phyloP scores from a whole-genome alignment of 768 basidiomycete genomes.

The Suillus ampliporus region DNA sequence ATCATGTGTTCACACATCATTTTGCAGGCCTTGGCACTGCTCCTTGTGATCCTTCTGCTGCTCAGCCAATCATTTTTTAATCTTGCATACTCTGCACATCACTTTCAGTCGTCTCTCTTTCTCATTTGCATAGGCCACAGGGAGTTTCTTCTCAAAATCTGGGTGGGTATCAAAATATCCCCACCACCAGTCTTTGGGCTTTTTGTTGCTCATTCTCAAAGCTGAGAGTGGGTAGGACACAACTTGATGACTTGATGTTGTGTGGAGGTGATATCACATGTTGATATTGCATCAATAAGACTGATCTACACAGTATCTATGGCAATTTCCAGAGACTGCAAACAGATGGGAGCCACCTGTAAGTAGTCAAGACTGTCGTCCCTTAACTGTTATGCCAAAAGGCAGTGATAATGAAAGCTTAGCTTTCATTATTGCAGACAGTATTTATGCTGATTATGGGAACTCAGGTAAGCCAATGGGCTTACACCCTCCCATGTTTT shows the following conservation, averaged over 20 bases:
- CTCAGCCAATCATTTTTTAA: not conserved
- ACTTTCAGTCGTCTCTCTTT: conserved; percentile 7
- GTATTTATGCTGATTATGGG: no score
- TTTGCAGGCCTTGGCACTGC: not conserved
- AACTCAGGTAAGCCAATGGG: no score
- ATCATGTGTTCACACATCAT: conserved; percentile 3
- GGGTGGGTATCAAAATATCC: conserved; percentile 11
- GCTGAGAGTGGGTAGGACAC: not conserved
- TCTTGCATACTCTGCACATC: conserved; percentile 5
- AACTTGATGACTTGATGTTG: not conserved
- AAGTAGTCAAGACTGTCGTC: no score
- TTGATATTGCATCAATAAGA: not conserved
- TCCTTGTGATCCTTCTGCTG: conserved; percentile 4
- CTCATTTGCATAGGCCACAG: conserved; percentile 8
- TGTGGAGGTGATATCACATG: not conserved
- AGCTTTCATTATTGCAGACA: no score
- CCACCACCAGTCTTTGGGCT: conserved; percentile 17
- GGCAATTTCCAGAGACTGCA: no score
- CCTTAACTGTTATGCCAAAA: no score
- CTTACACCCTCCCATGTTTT: no score
- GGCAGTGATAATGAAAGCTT: no score
- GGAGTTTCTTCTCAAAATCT: not conserved
- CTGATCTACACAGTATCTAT: no score
- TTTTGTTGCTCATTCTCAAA: not conserved
- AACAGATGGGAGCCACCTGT: not conserved